Percentiles rank a stretch among this genome's conserved stretches.
phyloP scores from a whole-genome alignment of 2,329 filamentous ascomycete species.

The Tolypocladium nubicola region DNA sequence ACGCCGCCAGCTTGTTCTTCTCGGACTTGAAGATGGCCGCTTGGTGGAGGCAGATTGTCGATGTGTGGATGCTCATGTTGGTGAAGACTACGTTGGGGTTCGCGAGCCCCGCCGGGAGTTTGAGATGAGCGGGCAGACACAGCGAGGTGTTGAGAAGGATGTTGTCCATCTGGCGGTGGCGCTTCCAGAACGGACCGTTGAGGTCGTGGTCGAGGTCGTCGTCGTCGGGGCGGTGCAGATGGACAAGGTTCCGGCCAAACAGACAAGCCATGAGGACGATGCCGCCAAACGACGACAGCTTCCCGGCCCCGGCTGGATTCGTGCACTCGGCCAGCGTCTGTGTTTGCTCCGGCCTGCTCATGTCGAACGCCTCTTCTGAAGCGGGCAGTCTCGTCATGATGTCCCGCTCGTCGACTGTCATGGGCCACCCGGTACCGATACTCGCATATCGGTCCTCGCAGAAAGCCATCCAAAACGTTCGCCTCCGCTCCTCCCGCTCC shows the following conservation, averaged over 20 bases:
- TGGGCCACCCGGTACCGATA: constrained; percentile 94
- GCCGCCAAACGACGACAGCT: constrained; percentile 67
- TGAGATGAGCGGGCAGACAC: constrained; percentile 68
- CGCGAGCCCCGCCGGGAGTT: constrained; percentile 63
- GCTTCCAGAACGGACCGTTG: constrained; percentile 91
- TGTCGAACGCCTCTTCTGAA: constrained; percentile 75
- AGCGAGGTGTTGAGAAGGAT: constrained; percentile 81
- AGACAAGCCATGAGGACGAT: constrained; percentile 79
- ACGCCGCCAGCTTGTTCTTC: constrained; percentile 66
- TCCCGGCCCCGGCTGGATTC: constrained; percentile 58
- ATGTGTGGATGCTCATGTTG: constrained; percentile 96
- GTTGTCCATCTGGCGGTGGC: constrained; percentile 81
- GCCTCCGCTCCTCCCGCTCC: constrained; percentile 78
- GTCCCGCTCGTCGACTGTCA: constrained; percentile 86
- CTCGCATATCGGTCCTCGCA: constrained; percentile 86
- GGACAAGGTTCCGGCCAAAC: constrained; percentile 82
- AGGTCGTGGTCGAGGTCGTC: constrained; percentile 79
- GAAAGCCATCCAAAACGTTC: constrained; percentile 94
- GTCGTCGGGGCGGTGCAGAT: constrained; percentile 76
- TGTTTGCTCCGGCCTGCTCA: constrained; percentile 64
- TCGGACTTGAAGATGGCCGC: constrained; percentile 97
- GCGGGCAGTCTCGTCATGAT: constrained; percentile 78
- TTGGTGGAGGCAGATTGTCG: constrained; percentile 94
- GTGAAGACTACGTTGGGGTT: constrained; percentile 84
- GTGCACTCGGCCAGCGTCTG: constrained; percentile 60